Evolutionary conservation across 495 filamentous ascomycete genomes (phyloP).

Genomic region (Amphirosellinia nigrospora): DNA sequence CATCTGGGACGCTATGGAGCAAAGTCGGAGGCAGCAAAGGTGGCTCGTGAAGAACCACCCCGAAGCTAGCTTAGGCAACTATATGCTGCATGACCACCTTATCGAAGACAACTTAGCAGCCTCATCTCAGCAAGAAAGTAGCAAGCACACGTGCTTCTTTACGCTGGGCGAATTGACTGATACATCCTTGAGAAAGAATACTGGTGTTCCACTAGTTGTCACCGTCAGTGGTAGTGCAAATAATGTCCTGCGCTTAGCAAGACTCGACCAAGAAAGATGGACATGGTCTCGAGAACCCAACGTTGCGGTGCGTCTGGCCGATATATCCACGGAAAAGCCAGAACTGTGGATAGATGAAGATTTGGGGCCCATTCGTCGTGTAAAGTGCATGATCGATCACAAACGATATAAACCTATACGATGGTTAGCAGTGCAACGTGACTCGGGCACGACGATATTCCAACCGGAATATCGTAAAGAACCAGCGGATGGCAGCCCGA

Average conservation of each 20-base stretch:
- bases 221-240: constrained; percentile 56
- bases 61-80: constrained; percentile 45
- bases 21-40: constrained; percentile 38
- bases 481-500: constrained; percentile 29
- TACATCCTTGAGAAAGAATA: constrained; percentile 29
- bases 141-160: constrained; percentile 36
- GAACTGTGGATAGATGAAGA: constrained; percentile 63
- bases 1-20: constrained; percentile 27
- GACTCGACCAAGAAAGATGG: constrained; percentile 47
- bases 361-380: constrained; percentile 63
- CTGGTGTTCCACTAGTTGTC: constrained; percentile 49
- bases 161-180: constrained; percentile 48
- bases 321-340: constrained; percentile 41
- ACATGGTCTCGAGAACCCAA: constrained; percentile 52
- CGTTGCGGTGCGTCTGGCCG: constrained; percentile 47
- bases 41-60: constrained; percentile 47
- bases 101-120: constrained; percentile 32
- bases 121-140: constrained; percentile 11
- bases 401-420: constrained; percentile 53
- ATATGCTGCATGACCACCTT: constrained; percentile 37
- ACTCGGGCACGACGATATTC: constrained; percentile 61
- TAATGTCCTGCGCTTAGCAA: constrained; percentile 57
- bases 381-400: constrained; percentile 65
- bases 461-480: constrained; percentile 56
- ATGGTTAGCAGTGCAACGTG: constrained; percentile 70